A percentile compares a stretch with the other conserved stretches of the same genome.
Conservation (phyloP, 2,329 filamentous ascomycete species). For the Colletotrichum salicis region DNA sequence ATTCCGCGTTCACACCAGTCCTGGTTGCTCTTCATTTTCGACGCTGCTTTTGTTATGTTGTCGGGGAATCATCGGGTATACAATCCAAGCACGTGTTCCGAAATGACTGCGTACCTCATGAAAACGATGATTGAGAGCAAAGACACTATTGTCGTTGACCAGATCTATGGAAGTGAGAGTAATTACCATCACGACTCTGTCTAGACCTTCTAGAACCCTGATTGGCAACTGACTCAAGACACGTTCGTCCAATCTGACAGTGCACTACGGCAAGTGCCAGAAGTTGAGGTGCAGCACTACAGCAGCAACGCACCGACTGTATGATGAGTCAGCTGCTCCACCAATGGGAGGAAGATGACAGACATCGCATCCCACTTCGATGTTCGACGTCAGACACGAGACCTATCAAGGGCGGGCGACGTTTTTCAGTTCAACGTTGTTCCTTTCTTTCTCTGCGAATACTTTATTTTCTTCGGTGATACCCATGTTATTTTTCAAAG, state of each 20-base stretch:
- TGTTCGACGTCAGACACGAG: constrained; percentile 21
- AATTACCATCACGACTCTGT: not conserved
- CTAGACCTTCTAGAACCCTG: constrained; percentile 2
- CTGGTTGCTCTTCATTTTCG: not conserved
- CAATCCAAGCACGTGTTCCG: not conserved
- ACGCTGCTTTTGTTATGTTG: not conserved
- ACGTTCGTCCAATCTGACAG: constrained; percentile 25
- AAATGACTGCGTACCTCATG: not conserved
- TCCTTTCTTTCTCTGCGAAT: constrained; percentile 6
- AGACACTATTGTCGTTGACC: not conserved
- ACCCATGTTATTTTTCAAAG: constrained; percentile 10
- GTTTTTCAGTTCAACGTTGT: constrained; percentile 1
- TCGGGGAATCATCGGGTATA: not conserved
- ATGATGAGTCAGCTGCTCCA: constrained; percentile 27
- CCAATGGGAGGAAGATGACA: constrained; percentile 31
- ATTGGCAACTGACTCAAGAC: constrained; percentile 5
- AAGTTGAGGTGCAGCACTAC: constrained; percentile 14
- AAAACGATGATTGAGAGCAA: not conserved
- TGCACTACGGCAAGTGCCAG: constrained; percentile 3
- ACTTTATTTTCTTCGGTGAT: constrained; percentile 2
- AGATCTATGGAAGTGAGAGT: not conserved
- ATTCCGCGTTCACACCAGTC: not conserved
- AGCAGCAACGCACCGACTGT: too few species aligned
- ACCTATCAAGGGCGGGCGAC: constrained; percentile 11
- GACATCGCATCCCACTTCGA: constrained; percentile 31